Conservation (phyloP, 2,329 filamentous ascomycete species). For the Trichoderma koningii region DNA sequence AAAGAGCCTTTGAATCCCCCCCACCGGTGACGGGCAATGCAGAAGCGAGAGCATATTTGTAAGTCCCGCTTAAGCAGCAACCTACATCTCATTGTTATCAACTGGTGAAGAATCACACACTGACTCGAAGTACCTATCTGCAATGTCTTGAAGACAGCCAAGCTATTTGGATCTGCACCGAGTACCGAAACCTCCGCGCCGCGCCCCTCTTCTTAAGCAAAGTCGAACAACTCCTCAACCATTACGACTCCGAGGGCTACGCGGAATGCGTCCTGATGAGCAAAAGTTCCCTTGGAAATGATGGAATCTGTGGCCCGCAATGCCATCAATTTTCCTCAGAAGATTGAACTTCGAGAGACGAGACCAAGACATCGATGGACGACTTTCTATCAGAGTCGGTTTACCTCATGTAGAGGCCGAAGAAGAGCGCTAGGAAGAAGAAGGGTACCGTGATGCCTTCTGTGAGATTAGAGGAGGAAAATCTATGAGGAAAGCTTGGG, state of each 20-base stretch:
- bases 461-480: background rate
- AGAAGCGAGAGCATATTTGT: constrained; percentile 1
- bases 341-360: background rate
- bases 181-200: constrained; percentile 1
- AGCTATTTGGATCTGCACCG: background rate
- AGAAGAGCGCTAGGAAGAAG: background rate
- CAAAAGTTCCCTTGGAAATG: background rate
- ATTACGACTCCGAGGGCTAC: background rate
- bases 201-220: background rate
- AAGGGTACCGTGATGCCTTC: background rate
- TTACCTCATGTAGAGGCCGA: constrained; percentile 6
- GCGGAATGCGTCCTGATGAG: constrained; percentile 1
- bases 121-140: background rate
- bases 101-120: background rate
- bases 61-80: background rate
- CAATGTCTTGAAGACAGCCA: background rate
- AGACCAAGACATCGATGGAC: background rate
- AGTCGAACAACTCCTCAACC: background rate
- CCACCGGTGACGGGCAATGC: background rate
- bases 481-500: background rate
- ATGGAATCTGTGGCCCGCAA: background rate
- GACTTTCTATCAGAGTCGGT: constrained; percentile 5
- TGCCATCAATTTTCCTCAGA: background rate
- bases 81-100: no score
- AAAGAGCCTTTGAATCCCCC: no score